Percentiles rank a stretch among this genome's conserved stretches.
Conservation (phyloP, 192 early-diverging fungal species). For the Podila clonocystis region DNA sequence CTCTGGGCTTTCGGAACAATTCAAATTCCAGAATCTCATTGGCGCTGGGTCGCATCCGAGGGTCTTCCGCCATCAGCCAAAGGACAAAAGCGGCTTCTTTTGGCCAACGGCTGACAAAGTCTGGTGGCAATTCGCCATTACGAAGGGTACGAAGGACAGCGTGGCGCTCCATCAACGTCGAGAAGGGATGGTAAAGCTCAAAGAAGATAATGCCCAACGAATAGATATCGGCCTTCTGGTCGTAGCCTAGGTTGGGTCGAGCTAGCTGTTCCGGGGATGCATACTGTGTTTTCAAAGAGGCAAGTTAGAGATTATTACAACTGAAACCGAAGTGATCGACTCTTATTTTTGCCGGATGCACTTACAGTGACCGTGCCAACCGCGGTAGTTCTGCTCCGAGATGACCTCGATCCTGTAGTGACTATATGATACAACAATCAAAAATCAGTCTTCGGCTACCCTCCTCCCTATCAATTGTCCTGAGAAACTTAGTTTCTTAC, state of each 20-base stretch:
- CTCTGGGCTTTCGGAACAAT: conserved; percentile 61
- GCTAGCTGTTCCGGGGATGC: conserved; percentile 89
- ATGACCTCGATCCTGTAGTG: conserved; percentile 31
- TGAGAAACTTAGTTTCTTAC: conserved; percentile 5
- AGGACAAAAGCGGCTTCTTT: conserved; percentile 87
- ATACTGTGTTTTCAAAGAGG: conserved; percentile 56
- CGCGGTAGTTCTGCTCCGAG: conserved; percentile 62
- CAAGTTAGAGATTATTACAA: not conserved
- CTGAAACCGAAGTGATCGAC: not conserved
- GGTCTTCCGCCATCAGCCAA: conserved; percentile 84
- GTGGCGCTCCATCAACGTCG: conserved; percentile 92
- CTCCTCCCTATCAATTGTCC: not conserved
- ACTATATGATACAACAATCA: conserved; percentile 7
- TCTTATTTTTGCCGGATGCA: not conserved
- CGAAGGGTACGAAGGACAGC: conserved; percentile 72
- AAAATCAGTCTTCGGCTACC: not conserved
- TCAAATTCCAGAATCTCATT: conserved; percentile 77
- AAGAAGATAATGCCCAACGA: conserved; percentile 97
- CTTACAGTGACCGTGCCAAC: conserved; percentile 82
- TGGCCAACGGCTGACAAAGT: conserved; percentile 73
- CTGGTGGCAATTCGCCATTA: conserved; percentile 71
- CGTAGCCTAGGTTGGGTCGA: conserved; percentile 61
- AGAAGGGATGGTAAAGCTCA: conserved; percentile 90
- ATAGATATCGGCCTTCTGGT: conserved; percentile 92
- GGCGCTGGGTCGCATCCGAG: conserved; percentile 74